Conservation (phyloP, 192 early-diverging fungal species). For the Mortierella antarctica region DNA sequence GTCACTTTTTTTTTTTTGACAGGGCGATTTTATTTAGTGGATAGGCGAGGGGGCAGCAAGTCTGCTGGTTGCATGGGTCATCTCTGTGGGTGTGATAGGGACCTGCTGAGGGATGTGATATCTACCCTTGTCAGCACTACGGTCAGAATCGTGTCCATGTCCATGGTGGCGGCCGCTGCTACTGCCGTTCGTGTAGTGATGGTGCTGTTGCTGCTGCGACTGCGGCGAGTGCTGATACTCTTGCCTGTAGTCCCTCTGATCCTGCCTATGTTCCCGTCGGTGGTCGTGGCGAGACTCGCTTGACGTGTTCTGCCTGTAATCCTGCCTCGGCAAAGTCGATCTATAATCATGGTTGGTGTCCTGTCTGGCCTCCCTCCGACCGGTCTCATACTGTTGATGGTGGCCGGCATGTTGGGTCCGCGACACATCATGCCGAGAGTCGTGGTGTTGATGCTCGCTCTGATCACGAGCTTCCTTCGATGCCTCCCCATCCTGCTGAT, state of each 20-base stretch:
- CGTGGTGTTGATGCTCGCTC: conserved; percentile 18
- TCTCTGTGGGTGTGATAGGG: conserved; percentile 47
- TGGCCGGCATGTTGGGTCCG: conserved; percentile 10
- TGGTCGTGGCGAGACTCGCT: conserved; percentile 35
- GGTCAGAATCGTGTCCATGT: conserved; percentile 27
- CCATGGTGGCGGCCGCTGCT: conserved; percentile 31
- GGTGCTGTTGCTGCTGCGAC: conserved; percentile 22
- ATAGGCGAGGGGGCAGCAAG: conserved; percentile 47
- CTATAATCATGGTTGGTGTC: conserved; percentile 23
- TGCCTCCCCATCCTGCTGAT: conserved; percentile 12
- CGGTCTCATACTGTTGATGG: conserved; percentile 15
- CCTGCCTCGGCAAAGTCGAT: conserved; percentile 10
- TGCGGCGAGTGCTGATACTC: conserved; percentile 24
- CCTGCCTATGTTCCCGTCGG: conserved; percentile 36
- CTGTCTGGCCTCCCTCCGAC: conserved; percentile 20
- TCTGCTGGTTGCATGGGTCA: conserved; percentile 44
- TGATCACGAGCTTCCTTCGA: conserved; percentile 10
- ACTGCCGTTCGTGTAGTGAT: conserved; percentile 22
- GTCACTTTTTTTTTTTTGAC: not conserved
- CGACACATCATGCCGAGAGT: conserved; percentile 10
- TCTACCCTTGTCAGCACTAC: conserved; percentile 16
- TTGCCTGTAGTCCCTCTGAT: conserved; percentile 34
- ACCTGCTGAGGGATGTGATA: conserved; percentile 33
- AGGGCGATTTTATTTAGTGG: conserved; percentile 19
- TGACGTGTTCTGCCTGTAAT: conserved; percentile 28